Evolutionary conservation across 345 rosid genomes (phyloP), one percentile per base, ranked within the genome.

Genomic region (Laguncularia racemosa): DNA sequence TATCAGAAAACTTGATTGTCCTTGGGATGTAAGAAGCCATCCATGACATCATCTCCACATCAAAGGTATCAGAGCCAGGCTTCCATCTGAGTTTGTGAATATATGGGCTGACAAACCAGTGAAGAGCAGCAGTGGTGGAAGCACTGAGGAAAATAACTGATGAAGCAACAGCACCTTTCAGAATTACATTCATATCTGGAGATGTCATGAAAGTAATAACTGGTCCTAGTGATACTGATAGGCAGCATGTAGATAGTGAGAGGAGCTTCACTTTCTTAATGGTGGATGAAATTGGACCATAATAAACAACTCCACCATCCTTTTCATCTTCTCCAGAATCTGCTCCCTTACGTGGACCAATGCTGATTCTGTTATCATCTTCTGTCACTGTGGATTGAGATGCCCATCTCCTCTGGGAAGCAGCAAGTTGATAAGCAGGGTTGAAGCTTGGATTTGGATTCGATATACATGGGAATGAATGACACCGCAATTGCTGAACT

Each of bases 11-110:
- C 59, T 75, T 92, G 59, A 92, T 71, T 3, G 93, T 84, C 78
- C 70, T 75, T 0, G 91, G 80, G 20, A 73, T 47, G 55, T 64
- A 59, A 18, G 91, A 84, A 0, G 80, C 98, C 49, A 92, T 58
- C 98, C 98, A 92, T 0, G 98, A 76, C 96, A 92, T 56, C 93
- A 83, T 89, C 80, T 92, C 98, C 9, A 86, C 96, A 75, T 89
- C 89, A 18, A 89, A 84, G 52, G 80, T 83, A 75, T 86, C 93
- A 6, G 98, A 75, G 54, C 96, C 98, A 0, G 98, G 98, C 71
- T 84, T 78, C 98, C 96, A 86, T 59, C 76, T 86, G 44, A 92
- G 78, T 77, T 80, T 92, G 87, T 92, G 98, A 28, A 92, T 57
- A 46, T 89, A 92, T 0, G 98, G 96, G 76, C 87, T 92, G 44